Conservation (phyloP, 176 grass and related monocot species). For the Pharus latifolius region DNA sequence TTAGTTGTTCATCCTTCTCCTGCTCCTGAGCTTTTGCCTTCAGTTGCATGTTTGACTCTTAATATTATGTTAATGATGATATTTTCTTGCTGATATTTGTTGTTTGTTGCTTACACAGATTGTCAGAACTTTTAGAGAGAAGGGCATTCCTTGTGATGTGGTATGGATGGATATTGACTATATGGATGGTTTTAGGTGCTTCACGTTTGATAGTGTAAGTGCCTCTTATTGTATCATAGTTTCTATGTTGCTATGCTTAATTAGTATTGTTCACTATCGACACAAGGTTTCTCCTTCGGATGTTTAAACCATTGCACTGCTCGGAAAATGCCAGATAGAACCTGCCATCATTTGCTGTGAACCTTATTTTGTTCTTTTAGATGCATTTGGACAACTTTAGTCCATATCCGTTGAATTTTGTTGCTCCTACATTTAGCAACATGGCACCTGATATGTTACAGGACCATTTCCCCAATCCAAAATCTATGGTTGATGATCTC, state of each 20-base stretch:
- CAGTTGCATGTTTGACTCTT: constrained; percentile 3
- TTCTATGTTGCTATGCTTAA: neutral
- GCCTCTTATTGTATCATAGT: neutral
- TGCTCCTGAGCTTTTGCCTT: neutral
- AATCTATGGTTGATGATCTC: constrained; percentile 71
- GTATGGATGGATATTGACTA: constrained; percentile 99
- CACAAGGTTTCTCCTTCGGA: neutral
- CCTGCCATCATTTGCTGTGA: neutral
- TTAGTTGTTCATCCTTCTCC: neutral
- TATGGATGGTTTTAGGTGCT: constrained; percentile 97
- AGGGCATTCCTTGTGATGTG: constrained; percentile 92
- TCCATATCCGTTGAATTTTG: neutral
- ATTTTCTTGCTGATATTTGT: constrained; percentile 9
- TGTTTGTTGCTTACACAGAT: constrained; percentile 41
- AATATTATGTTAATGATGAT: neutral
- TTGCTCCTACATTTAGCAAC: neutral
- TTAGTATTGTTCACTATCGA: neutral
- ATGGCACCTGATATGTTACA: constrained; percentile 20
- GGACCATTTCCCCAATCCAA: constrained; percentile 68
- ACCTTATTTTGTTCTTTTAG: neutral
- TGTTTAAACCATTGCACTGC: neutral
- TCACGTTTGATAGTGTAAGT: constrained; percentile 81
- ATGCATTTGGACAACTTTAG: neutral
- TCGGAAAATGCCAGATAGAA: neutral
- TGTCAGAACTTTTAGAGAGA: constrained; percentile 80